phyloP scores from a whole-genome alignment of 495 filamentous ascomycete genomes.

The Talaromyces trachyspermus region DNA sequence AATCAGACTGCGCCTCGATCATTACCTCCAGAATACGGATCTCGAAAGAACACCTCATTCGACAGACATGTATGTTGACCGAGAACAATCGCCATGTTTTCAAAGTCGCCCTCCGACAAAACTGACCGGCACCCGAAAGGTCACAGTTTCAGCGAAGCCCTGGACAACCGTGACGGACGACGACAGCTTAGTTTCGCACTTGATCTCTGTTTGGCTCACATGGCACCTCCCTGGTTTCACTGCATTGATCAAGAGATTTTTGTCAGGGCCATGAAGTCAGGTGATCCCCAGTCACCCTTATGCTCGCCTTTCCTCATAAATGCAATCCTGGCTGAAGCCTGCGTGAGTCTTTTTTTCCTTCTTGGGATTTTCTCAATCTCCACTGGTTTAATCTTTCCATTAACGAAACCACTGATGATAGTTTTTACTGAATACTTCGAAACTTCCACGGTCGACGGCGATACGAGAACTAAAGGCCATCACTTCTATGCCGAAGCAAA shows the following conservation, averaged over 20 bases:
- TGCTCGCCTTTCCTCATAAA: constrained; percentile 42
- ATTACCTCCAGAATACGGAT: no score
- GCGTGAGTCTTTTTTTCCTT: constrained; percentile 12
- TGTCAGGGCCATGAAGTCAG: constrained; percentile 25
- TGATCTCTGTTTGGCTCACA: constrained; percentile 40
- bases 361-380: not conserved
- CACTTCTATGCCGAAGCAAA: constrained; percentile 26
- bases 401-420: not conserved
- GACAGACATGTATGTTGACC: constrained; percentile 11
- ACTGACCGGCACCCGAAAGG: no score
- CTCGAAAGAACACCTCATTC: constrained; percentile 9
- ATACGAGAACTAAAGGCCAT: constrained; percentile 12
- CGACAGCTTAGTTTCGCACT: constrained; percentile 38
- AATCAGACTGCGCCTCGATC: constrained; percentile 22
- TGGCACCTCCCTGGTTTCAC: constrained; percentile 36
- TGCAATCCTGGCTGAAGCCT: constrained; percentile 33
- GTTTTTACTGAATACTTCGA: constrained; percentile 17
- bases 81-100: constrained; percentile 11
- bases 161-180: constrained; percentile 43
- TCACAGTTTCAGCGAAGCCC: constrained; percentile 30
- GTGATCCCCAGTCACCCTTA: constrained; percentile 21
- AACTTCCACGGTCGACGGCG: constrained; percentile 13
- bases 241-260: constrained; percentile 31
- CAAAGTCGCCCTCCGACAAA: constrained; percentile 10
- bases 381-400: not conserved